These are phyloP conservation scores for Diaporthe longicolla DNA, from an alignment of 2,329 filamentous ascomycete genomes.

Conservation along the genomic window DNA sequence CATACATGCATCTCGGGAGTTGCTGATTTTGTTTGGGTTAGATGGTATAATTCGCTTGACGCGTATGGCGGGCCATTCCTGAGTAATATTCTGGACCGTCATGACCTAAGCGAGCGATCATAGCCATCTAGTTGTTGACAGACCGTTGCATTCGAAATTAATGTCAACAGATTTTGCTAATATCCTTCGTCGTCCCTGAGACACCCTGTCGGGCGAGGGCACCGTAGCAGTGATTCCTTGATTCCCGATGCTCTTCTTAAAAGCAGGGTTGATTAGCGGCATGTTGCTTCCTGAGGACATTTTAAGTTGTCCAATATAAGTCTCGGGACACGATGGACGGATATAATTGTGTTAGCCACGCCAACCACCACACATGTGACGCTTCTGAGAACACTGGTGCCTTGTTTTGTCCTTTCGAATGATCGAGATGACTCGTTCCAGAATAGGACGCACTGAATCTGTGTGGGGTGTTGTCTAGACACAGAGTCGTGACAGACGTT, in stretches of 20 bases:
- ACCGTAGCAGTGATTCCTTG: neutral
- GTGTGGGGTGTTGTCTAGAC: no score
- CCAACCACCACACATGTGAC: neutral
- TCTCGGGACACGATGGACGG: neutral
- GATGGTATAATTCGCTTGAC: neutral
- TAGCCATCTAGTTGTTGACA: neutral
- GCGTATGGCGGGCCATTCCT: neutral
- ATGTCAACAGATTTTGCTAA: no score
- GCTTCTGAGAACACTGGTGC: neutral
- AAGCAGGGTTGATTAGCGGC: neutral
- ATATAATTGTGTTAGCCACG: neutral
- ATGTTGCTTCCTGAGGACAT: neutral
- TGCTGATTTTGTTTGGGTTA: neutral
- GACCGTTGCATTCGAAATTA: no score
- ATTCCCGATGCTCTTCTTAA: no score
- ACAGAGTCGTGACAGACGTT: neutral
- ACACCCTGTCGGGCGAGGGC: fast-evolving
- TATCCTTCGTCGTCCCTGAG: neutral
- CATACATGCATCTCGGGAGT: neutral
- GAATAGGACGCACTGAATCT: neutral
- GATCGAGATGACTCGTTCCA: no score
- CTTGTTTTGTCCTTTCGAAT: neutral
- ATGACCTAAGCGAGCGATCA: neutral
- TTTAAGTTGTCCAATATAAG: no score
- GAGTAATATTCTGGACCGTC: neutral